Evolutionary conservation across 495 filamentous ascomycete species (phyloP), one percentile per base, ranked within the genome.

Genomic region (Rostrohypoxylon terebratum): DNA sequence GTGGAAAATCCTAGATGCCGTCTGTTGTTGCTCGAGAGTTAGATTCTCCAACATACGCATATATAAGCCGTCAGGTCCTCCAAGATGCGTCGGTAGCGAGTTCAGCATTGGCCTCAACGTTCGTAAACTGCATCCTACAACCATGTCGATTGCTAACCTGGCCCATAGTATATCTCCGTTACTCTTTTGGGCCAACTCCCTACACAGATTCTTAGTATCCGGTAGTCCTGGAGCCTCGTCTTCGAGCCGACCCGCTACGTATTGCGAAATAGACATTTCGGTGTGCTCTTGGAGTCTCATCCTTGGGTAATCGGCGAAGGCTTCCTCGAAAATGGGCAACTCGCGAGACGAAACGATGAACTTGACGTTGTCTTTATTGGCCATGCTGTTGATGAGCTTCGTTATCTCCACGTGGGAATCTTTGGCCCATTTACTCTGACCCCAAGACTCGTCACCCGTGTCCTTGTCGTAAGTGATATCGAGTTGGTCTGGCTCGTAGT

Each of bases 21-120:
- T 69, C 1, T 73, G 61, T 40, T 76, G 72, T 3, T 69, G 13
- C 42, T 77, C 75, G 5, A 62, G 71, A 31, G 59, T 71, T 9
- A 79, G 66, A 14, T 73, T 77, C 58, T 77, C 57, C 3, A 79
- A 48, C 71, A 79, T 79, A 21, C 69, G 70, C 77, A 79, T 79
- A 59, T 79, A 79, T 13, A 79, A 53, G 11, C 77, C 77, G 31
- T 77, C 73, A 5, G 75, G 62, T 0, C 77, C 77, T 40, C 77
- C 77, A 11, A 79, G 75, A 7, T 69, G 75, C 2, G 63, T 57
- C 5, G 77, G 77, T 16, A 79, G 47, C 3, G 75, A 77, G 51
- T 79, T 60, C 18, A 79, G 33, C 6, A 67, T 76, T 9, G 61
- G 51, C 47, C 77, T 63, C 16, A 79, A n/a, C 0, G 68, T 72